Evolutionary conservation across 768 basidiomycete species (phyloP).

Genomic region (Podaxis mareebaensis): DNA sequence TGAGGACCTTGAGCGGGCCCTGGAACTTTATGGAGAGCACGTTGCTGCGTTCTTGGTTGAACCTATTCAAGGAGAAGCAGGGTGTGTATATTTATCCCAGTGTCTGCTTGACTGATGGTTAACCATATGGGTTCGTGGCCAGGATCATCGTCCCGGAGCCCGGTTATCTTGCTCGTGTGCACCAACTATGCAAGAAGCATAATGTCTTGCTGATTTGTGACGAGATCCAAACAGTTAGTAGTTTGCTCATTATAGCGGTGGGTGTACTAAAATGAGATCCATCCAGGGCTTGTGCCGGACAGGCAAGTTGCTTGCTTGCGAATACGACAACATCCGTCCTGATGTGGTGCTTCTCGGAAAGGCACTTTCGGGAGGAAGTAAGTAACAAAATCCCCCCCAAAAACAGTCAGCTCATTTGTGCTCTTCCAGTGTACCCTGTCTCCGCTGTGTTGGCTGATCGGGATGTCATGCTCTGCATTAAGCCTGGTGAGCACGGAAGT

Average conservation of each 20-base stretch:
- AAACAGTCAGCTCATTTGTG: background rate
- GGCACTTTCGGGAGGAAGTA: constrained; percentile 93
- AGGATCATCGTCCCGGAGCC: constrained; percentile 91
- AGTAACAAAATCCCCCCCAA: constrained; percentile 27
- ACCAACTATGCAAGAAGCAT: constrained; percentile 86
- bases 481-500: constrained; percentile 93
- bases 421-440: constrained; percentile 81
- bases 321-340: constrained; percentile 86
- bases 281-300: constrained; percentile 84
- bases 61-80: constrained; percentile 99
- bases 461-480: constrained; percentile 93
- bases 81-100: constrained; percentile 48
- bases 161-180: constrained; percentile 80
- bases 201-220: constrained; percentile 97
- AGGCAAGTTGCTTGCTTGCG: constrained; percentile 89
- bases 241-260: background rate
- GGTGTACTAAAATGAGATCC: background rate
- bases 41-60: constrained; percentile 95
- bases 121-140: constrained; percentile 2
- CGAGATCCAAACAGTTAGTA: constrained; percentile 89
- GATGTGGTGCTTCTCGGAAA: constrained; percentile 95
- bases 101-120: constrained; percentile 6
- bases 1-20: constrained; percentile 78
- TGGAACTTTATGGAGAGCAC: constrained; percentile 77
- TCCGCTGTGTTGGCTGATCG: constrained; percentile 91